Base-by-base conservation (phyloP, 2,329 filamentous ascomycete genomes). In the Grosmannia serpens region DNA sequence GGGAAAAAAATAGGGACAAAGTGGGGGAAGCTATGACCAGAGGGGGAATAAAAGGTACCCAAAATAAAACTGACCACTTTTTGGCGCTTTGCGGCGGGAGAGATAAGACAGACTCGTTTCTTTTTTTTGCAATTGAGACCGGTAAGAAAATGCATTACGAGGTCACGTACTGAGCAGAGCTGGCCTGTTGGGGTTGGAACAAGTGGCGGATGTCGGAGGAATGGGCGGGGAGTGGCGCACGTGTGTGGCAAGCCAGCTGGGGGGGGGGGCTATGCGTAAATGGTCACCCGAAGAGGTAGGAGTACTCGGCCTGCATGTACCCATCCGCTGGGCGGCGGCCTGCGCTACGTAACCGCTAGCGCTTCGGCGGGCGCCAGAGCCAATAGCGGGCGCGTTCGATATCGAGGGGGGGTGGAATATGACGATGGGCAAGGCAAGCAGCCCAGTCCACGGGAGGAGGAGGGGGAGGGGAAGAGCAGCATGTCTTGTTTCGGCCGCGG, bases 1-100 rank as follows among this genome's bases (percentile, higher is more conserved):
- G 52, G 58, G 57, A 57, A 60, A 59, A 56, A 56, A 53, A 53
- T 53, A 57, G 60, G 53, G 47, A 54, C 29, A 56, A 55, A 62
- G 59, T 62, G 61, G 61, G 60, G 54, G 53, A 47, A 53, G 56
- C 56, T 51, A 51, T 20, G 35, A 49, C 35, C 49, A 59, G 52
- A 57, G 47, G 46, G 35, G 41, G 54, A 49, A 7, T 13, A 29
- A 44, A 22, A 46, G 20, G 41, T 24, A 47, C 20, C 38, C 26
- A 27, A 13, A 55, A 55, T n/a, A 41, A 22, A 56, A 51, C 55
- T 56, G 55, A 29, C 55, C 55, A 56, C 55, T 41, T 56, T 56
- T 51, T 13, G 27, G 24, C 17, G 20, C 41, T n/a, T 44, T 44
- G 20, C 20, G 41, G 22, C 35, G 22, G 5, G 50, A 31, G 24